Evolutionary conservation across 768 basidiomycete genomes (phyloP), one percentile per base, ranked within the genome.

Genomic region (Mycena pura): DNA sequence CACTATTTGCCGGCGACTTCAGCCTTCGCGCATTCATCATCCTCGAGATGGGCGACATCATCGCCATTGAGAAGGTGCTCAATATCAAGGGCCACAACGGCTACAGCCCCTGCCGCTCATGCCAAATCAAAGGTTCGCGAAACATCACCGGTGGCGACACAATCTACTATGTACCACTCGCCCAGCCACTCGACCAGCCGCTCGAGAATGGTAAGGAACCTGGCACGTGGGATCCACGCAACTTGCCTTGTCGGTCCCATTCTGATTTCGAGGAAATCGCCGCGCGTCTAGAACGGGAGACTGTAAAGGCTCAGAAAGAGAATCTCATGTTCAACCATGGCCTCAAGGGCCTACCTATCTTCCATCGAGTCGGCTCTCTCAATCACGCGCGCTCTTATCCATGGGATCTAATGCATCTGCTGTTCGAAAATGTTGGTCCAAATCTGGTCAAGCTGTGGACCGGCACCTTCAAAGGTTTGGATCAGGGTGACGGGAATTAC

Each of bases 31-130:
- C 66, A 0, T 74, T 76, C 62, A 65, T 67, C 14, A 55, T 80
- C 1, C 49, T 69, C 15, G 55, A 61, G 0, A 59, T 67, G 1
- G 70, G 74, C 2, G 78, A 81, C 47, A 75, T 80, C 5, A 48
- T 70, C 11, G 67, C 73, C 0, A 70, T 79, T 5, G 61, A 72
- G 22, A 73, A 72, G 55, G 38, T 71, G 7, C 48, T 77, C 47
- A 39, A 66, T 1, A 70, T 80, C 32, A 79, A 79, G 59, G 78
- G 80, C 0, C 77, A 77, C 31, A 80, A 79, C 57, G 70, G 50
- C 0, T 45, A 69, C 9, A 64, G 17, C 48, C 79, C 76, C 0
- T 81, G 78, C 52, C 69, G 70, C 0, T 67, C 63, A 0, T 79
- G 79, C 64, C 56, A 69, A 15, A 75, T 79, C 15, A 48, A 57